phyloP scores from a whole-genome alignment of 2,329 filamentous ascomycete species.

The Lasiodiplodia citricola region DNA sequence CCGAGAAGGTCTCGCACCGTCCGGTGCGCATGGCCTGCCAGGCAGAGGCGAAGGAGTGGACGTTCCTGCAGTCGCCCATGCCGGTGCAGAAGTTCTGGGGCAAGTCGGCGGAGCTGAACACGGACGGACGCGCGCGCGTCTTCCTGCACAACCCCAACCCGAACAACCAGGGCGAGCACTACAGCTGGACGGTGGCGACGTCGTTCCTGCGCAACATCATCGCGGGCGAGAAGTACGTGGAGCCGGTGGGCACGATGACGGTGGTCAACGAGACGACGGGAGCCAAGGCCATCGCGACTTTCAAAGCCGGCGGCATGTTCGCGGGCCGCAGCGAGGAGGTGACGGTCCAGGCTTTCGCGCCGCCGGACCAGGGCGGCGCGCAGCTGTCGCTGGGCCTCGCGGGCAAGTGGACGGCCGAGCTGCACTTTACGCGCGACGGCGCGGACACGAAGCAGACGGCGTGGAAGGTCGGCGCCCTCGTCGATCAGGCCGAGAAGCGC shows the following conservation, averaged over 20 bases:
- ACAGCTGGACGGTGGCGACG: conserved; percentile 86
- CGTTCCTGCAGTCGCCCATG: conserved; percentile 82
- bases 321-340: conserved; percentile 93
- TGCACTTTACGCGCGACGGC: conserved; percentile 70
- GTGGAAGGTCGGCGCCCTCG: conserved; percentile 79
- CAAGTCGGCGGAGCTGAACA: conserved; percentile 92
- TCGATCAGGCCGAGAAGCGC: conserved; percentile 76
- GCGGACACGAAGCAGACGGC: conserved; percentile 67
- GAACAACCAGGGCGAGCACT: conserved; percentile 70
- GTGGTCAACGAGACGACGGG: conserved; percentile 84
- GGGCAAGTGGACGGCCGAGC: conserved; percentile 83
- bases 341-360: conserved; percentile 68
- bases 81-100: conserved; percentile 99
- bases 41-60: conserved; percentile 85
- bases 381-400: conserved; percentile 70
- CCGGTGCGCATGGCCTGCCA: conserved; percentile 93
- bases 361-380: conserved; percentile 64
- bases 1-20: conserved; percentile 92
- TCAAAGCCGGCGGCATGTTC: conserved; percentile 97
- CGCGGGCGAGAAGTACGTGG: conserved; percentile 96
- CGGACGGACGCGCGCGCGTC: conserved; percentile 83
- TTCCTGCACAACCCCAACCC: conserved; percentile 62
- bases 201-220: conserved; percentile 95
- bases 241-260: conserved; percentile 89
- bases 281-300: conserved; percentile 83